phyloP scores from a whole-genome alignment of 2,329 filamentous ascomycete genomes.

The Colletotrichum cuscutae region DNA sequence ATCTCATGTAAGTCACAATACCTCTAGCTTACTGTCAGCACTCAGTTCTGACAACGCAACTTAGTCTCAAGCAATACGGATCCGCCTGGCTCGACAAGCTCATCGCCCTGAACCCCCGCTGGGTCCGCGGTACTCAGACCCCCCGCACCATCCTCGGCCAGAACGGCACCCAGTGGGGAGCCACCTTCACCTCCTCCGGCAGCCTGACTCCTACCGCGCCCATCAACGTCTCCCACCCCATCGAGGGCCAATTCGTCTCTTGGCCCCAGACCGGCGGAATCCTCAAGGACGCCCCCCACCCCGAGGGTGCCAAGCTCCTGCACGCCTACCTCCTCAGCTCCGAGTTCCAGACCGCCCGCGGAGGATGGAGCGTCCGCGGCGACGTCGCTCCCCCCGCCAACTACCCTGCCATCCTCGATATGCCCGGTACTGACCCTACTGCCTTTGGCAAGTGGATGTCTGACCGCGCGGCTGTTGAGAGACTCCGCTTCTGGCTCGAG shows the following conservation, averaged over 20 bases:
- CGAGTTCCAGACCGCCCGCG: conserved; percentile 48
- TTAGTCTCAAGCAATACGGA: conserved; percentile 53
- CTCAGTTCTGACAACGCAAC: background rate
- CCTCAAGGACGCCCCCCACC: conserved; percentile 57
- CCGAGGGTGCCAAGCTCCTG: conserved; percentile 62
- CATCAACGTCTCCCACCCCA: conserved; percentile 44
- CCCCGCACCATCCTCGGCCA: conserved; percentile 47
- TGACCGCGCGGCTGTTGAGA: conserved; percentile 53
- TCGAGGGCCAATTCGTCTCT: conserved; percentile 52
- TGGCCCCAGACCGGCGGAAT: conserved; percentile 63
- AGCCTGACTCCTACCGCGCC: conserved; percentile 34
- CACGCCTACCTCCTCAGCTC: conserved; percentile 56
- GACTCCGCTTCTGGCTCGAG: conserved; percentile 54
- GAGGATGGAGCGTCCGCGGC: conserved; percentile 46
- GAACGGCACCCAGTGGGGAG: conserved; percentile 43
- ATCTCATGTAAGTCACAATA: conserved; percentile 53
- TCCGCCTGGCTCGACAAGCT: conserved; percentile 58
- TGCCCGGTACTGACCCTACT: conserved; percentile 47
- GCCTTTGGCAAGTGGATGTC: conserved; percentile 54
- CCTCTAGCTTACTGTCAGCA: background rate
- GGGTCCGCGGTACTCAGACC: conserved; percentile 62
- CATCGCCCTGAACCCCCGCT: conserved; percentile 58
- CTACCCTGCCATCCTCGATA: conserved; percentile 43
- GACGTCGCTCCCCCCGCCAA: conserved; percentile 45
- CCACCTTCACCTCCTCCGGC: conserved; percentile 45